Evolutionary conservation across 106 monocot species (phyloP).

Genomic region (Dendrobium huoshanense): DNA sequence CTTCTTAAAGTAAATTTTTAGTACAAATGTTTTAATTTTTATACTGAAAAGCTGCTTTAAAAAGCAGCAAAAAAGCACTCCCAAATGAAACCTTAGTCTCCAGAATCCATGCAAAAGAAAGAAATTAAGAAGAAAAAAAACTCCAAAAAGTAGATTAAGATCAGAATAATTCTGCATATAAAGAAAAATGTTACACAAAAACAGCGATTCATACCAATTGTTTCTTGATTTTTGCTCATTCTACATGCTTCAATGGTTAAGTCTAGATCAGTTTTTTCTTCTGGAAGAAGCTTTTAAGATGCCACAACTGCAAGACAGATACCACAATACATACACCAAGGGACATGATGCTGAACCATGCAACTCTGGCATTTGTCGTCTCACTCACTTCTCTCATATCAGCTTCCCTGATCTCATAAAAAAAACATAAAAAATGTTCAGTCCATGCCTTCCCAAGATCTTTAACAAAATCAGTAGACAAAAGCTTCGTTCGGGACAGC

Average conservation of each 20-base stretch:
- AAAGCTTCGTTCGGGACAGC: background rate
- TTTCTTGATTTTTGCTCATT: background rate
- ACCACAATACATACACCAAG: constrained; percentile 59
- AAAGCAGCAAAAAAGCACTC: too few relatives aligned
- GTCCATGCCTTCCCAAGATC: background rate
- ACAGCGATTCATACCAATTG: background rate
- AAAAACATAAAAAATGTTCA: background rate
- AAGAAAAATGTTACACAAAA: background rate
- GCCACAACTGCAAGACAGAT: constrained; percentile 66
- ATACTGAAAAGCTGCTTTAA: too few relatives aligned
- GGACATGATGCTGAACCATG: constrained; percentile 80
- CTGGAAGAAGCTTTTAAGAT: constrained; percentile 57
- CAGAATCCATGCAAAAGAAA: background rate
- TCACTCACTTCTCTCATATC: constrained; percentile 86
- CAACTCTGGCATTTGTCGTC: constrained; percentile 73
- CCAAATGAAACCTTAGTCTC: too few relatives aligned
- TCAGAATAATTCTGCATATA: background rate
- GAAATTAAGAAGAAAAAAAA: background rate
- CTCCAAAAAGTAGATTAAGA: background rate
- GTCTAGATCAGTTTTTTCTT: constrained; percentile 84
- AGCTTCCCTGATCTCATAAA: constrained; percentile 47
- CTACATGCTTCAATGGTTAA: background rate
- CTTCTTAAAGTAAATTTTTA: too few relatives aligned
- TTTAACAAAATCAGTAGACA: background rate
- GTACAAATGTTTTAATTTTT: too few relatives aligned